Base-by-base conservation (phyloP, 2,329 filamentous ascomycete species). In the Lecanicillium sp. region DNA sequence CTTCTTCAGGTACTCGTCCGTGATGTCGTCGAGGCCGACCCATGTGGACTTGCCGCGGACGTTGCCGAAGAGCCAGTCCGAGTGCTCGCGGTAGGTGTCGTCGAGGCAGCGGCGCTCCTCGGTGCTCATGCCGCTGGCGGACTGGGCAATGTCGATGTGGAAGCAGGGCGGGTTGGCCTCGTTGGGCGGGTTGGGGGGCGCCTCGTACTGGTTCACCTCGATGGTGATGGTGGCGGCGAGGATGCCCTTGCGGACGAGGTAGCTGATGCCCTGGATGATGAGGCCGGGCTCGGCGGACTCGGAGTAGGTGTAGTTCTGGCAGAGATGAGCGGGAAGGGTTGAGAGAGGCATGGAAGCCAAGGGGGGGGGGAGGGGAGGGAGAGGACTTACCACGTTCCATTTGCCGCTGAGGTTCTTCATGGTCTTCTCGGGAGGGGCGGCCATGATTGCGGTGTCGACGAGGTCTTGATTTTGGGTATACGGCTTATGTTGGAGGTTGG, bases 41-140 rank as follows among this genome's bases (percentile, higher is more conserved):
- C 75, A 81, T 38, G 71, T 67, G 36, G 75, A 79, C 51, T 73
- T 74, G 49, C 85, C 87, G 44, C 71, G 70, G 53, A 93, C 76
- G 48, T 68, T 70, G 50, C 90, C 90, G 63, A 94, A 95, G 55
- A 95, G 78, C 73, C 82, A 83, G 71, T 95, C 89, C 20, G 69
- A 70, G 71, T 90, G 87, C 53, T 79, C 76, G 56, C 84, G 82
- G 56, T 56, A 64, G 46, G 56, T 57, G 62, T 66, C 60, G 68
- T 81, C 77, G 44, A 77, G 58, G 60, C 70, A 75, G 50, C 78
- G 77, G 54, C 65, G 63, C 72, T 81, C 78, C 35, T 69, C 61
- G 42, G 71, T 90, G 60, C 78, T 79, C 54, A 94, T 71, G 48
- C 83, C 84, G 51, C 83, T 87, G 8, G 85, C 87, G 39, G 77